Base-by-base conservation (phyloP, 805 yeast genomes). In the Lipomyces starkeyi region DNA sequence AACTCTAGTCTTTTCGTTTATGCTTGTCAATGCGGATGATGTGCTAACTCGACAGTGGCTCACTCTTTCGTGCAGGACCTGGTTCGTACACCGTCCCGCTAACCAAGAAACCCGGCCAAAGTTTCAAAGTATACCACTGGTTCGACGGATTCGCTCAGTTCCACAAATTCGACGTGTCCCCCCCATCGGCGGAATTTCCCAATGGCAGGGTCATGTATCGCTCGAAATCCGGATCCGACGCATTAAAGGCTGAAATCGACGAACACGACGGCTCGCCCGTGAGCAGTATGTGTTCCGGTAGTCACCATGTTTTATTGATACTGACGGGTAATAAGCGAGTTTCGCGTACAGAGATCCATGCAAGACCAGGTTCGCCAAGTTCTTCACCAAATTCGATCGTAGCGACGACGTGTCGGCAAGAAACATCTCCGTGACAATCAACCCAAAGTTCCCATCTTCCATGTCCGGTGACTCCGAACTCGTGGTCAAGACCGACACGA, bases 71-170 rank as follows among this genome's bases (percentile, higher is more conserved):
- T 3, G 58, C 66, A 3, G 66, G 66, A 17, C 66, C 66, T 2
- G 66, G 66, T 13, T 57, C 62, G 47, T 63, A 63, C 43, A 58
- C 61, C n/a, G 66, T 63, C 5, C 66, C 66, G 40, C 43, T 58
- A 32, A 54, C 57, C 47, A 58, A 58, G 11, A 58, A 58, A 20
- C 65, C 65, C 56, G 63, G 63, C 29, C 37, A 47, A 17, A 35
- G 43, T n/a, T 63, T 22, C 58, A 63, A 63, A n/a, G 43, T 63
- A 11, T 49, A 35, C 35, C 66, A 63, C 40, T 63, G 66, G 66
- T 63, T 63, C 29, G 66, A 63, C 27, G 66, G 66, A 14, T 63
- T 63, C 20, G 47, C 62, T 1, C 66, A 63, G 25, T 22, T 20
- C 25, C 66, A 63, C 57, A 58, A 58, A 20, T 63, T 63, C 34